Base-by-base conservation (phyloP, 2,329 filamentous ascomycete genomes). In the Penicillium sp. region DNA sequence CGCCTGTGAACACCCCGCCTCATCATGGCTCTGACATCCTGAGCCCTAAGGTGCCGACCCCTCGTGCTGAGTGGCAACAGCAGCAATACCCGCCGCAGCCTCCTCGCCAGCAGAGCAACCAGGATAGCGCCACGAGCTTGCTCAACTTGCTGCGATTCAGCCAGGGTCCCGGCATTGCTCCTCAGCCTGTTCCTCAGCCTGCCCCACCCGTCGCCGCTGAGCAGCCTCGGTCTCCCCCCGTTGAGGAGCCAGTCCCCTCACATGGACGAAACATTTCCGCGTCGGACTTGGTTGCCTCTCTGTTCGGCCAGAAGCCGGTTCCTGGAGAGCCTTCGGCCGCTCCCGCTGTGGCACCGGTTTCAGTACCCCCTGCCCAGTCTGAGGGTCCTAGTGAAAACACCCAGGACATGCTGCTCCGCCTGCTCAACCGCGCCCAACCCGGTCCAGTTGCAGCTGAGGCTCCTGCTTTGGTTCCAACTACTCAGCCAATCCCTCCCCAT, bases 351-450 rank as follows among this genome's bases (percentile, higher is more conserved):
- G 50, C 50, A 35, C 51, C 50, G 9, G 55, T 40, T 4, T 47
- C 39, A 36, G 58, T 56, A 16, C 63, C 63, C 36, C 53, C 59
- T 60, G 56, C 66, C 65, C 60, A 70, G 60, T 58, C 60, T 36
- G 70, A 66, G 13, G 63, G 64, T 36, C 61, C 62, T 33, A 66
- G 64, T 49, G 83, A 86, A 49, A 89, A 92, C 73, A 91, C 92
- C 4, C 90, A 96, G 75, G 88, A 94, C 63, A 90, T 95, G 71
- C 82, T 99, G 50, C 86, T 98, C 62, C 89, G 91, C 68, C 82
- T 98, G 59, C 84, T 99, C 63, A 95, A 92, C 70, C 88, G 89
- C 50, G 87, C 90, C 54, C 92, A 74, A 47, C 63, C 70, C 33
- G 65, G 60, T 13, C 61, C 67, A 31, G 55, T 74, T 68, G 68